Percentiles rank a stretch among this genome's conserved stretches.
These are phyloP conservation scores for Ogataea pini DNA, from an alignment of 805 yeast genomes.

Conservation along the genomic window DNA sequence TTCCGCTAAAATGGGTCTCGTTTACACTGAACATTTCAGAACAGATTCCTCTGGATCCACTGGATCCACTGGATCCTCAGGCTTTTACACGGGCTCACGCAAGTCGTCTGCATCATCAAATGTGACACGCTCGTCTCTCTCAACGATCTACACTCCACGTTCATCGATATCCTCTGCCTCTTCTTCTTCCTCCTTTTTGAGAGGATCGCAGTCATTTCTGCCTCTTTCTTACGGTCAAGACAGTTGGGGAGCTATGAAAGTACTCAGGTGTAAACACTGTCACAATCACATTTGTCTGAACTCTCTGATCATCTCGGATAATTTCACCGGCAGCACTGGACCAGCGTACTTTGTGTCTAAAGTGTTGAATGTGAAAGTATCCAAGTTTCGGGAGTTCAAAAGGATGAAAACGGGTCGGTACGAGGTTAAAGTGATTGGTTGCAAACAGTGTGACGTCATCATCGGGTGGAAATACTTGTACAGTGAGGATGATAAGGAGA, in stretches of 20 bases:
- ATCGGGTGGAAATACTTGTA: constrained; percentile 39
- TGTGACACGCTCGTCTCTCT: constrained; percentile 20
- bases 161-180: constrained; percentile 11
- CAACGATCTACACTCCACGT: constrained; percentile 18
- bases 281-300: constrained; percentile 36
- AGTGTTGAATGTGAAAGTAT: constrained; percentile 31
- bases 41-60: constrained; percentile 9
- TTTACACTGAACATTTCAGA: constrained; percentile 33
- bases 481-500: constrained; percentile 31
- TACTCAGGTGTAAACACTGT: constrained; percentile 35
- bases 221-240: constrained; percentile 1
- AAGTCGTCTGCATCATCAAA: constrained; percentile 9
- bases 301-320: constrained; percentile 33
- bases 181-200: not conserved
- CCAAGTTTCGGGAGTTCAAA: constrained; percentile 24
- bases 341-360: constrained; percentile 35
- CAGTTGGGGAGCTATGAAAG: constrained; percentile 6
- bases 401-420: constrained; percentile 38
- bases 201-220: constrained; percentile 1
- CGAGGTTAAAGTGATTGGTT: constrained; percentile 30
- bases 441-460: constrained; percentile 33
- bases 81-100: constrained; percentile 4
- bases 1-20: constrained; percentile 29
- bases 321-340: constrained; percentile 37
- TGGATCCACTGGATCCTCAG: not conserved